Evolutionary conservation across 164 flowering plant genomes (phyloP).

Genomic region (Kingdonia uniflora): DNA sequence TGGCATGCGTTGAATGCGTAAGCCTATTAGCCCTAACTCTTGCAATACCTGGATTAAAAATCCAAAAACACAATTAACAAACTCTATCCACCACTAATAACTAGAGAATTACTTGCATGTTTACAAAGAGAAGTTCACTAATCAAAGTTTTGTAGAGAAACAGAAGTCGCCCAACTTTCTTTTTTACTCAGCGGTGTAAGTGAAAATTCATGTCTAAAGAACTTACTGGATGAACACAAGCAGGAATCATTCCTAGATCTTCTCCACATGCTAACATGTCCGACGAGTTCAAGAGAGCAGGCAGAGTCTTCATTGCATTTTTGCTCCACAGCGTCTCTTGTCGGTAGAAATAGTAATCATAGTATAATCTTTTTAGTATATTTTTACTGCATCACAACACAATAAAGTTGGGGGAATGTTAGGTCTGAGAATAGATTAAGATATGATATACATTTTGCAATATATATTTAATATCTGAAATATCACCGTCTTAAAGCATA

Average conservation of each 20-base stretch:
- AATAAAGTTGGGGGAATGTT: not conserved
- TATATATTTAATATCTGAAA: too few relatives aligned
- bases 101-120: too few relatives aligned
- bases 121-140: not conserved
- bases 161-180: too few relatives aligned
- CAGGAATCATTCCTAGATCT: conserved; percentile 94
- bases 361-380: conserved; percentile 69
- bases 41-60: conserved; percentile 73
- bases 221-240: conserved; percentile 95
- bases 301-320: conserved; percentile 91
- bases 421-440: not conserved
- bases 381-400: conserved; percentile 51
- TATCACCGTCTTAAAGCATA: not conserved
- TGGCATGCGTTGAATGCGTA: conserved; percentile 98
- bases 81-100: not conserved
- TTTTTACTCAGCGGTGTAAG: too few relatives aligned
- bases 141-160: too few relatives aligned
- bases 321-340: conserved; percentile 89
- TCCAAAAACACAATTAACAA: conserved; percentile 6
- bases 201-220: too few relatives aligned
- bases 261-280: conserved; percentile 98
- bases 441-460: too few relatives aligned
- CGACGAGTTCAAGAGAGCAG: conserved; percentile 88
- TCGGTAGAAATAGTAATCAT: conserved; percentile 90
- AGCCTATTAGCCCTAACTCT: conserved; percentile 84